Conservation (phyloP, 139 green algal species). For the Micractinium sp. region DNA sequence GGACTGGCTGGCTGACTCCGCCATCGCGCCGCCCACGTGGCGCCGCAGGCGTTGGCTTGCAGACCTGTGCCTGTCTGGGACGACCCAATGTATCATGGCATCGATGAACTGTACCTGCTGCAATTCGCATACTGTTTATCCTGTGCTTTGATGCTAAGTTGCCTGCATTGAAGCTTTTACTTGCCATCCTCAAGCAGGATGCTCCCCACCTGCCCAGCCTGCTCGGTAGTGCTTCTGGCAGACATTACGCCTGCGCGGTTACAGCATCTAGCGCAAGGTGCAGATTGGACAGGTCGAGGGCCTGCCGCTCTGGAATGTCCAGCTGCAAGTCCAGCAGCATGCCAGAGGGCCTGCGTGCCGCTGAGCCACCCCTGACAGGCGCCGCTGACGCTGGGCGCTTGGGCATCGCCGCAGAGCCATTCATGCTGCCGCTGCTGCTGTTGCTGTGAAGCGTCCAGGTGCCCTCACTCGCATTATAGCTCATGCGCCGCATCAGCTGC, state of each 20-base stretch:
- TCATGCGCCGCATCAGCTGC: slow-evolving; percentile 19
- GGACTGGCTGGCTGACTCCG: too few relatives aligned
- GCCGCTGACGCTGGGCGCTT: background rate
- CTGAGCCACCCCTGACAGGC: background rate
- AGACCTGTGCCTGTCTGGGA: too few relatives aligned
- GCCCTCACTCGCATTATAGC: background rate
- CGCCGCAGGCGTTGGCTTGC: too few relatives aligned
- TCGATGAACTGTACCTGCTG: too few relatives aligned
- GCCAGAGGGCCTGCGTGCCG: background rate
- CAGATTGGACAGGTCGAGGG: background rate
- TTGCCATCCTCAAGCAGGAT: too few relatives aligned
- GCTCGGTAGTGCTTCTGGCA: too few relatives aligned
- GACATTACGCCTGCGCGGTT: background rate
- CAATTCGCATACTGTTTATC: too few relatives aligned
- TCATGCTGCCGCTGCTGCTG: background rate
- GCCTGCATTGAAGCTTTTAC: too few relatives aligned
- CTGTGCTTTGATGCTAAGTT: too few relatives aligned
- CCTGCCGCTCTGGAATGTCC: slow-evolving; percentile 5
- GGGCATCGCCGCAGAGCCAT: background rate
- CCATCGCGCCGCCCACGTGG: too few relatives aligned
- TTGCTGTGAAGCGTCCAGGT: background rate
- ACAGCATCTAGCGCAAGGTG: slow-evolving; percentile 3
- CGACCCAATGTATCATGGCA: too few relatives aligned
- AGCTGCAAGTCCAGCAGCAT: background rate
- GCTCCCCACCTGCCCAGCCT: too few relatives aligned